Percentiles rank a stretch among this genome's conserved stretches.
phyloP scores from a whole-genome alignment of 331 rosid species.

The Rhamnella rubrinervis region DNA sequence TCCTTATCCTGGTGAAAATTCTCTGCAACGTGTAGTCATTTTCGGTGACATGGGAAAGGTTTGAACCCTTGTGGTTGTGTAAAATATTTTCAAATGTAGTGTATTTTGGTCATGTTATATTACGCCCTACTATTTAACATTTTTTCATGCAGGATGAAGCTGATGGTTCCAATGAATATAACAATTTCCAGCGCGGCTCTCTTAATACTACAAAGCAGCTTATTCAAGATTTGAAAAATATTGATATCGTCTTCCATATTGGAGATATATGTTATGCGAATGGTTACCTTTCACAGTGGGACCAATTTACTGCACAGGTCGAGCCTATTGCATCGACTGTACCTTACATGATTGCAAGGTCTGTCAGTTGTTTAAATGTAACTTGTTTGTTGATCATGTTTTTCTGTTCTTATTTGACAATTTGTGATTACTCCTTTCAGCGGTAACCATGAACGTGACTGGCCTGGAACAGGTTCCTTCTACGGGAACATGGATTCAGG shows the following conservation, averaged over 20 bases:
- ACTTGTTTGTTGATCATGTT: background rate
- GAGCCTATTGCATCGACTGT: slow-evolving; percentile 74
- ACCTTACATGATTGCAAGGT: slow-evolving; percentile 91
- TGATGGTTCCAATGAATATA: slow-evolving; percentile 83
- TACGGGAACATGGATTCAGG: slow-evolving; percentile 74
- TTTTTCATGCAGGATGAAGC: slow-evolving; percentile 57
- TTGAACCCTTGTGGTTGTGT: slow-evolving; percentile 24
- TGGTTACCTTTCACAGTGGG: slow-evolving; percentile 86
- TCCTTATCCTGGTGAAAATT: slow-evolving; percentile 82
- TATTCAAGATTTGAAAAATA: slow-evolving; percentile 55
- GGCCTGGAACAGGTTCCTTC: slow-evolving; percentile 83
- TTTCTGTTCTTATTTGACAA: slow-evolving; percentile 14
- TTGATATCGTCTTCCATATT: slow-evolving; percentile 68
- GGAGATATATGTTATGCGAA: slow-evolving; percentile 82
- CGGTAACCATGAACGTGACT: slow-evolving; percentile 87
- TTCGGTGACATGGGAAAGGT: slow-evolving; percentile 95
- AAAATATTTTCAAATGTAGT: slow-evolving; percentile 1
- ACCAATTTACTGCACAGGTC: slow-evolving; percentile 75
- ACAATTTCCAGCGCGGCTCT: slow-evolving; percentile 68
- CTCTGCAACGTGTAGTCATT: slow-evolving; percentile 70
- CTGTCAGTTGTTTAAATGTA: slow-evolving; percentile 10
- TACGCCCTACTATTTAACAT: background rate
- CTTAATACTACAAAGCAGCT: slow-evolving; percentile 67
- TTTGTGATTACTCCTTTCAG: slow-evolving; percentile 33
- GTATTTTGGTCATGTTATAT: background rate